Base-by-base conservation (phyloP, 306 rosid genomes). In the Fragaria nilgerrensis region DNA sequence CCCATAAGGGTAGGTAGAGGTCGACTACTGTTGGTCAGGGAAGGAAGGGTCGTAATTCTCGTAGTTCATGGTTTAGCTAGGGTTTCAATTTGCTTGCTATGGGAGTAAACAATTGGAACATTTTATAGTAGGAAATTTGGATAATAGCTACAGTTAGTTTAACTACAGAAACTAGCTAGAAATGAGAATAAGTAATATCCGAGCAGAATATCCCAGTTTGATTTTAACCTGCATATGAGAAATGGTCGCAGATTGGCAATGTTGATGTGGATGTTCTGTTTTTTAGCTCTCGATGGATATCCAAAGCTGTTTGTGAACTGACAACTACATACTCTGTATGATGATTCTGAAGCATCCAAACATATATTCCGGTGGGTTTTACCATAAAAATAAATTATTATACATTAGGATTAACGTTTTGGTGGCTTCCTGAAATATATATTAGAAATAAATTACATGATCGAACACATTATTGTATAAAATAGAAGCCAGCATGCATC, bases 21-120 rank as follows among this genome's bases (percentile, higher is more conserved):
- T 91, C 93, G 62, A 87, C 98, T 75, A 86, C 94, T 0, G 91
- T 82, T 91, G 98, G 82, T 94, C 96, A 0, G 97, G 98, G 61
- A 87, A 91, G 3, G 79, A 89, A 0, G 90, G 97, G 41, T 92
- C 95, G 41, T 90, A 94, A 55, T 94, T 94, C 83, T 92, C 93
- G 77, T 71, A 87, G 48, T 78, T 78, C 96, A 83, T 93, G 68
- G 47, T 41, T 61, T 37, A n/a, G 43, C 20, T 39, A 3, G 5
- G 50, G 6, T 23, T 13, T 27, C 27, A 44, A 68, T 36, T n/a
- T 58, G 16, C 3, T 8, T 62, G 55, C 44, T 10, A 50, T 65
- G n/a, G 3, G 72, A 55, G 23, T 72, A 17, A 23, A 39, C 1
- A 37, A 67, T 9, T 5, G 12, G 5, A 19, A 3, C 70, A 43